These are phyloP conservation scores for Ganoderma boninense DNA, from an alignment of 1,284 basidiomycete species.

Conservation along the genomic window DNA sequence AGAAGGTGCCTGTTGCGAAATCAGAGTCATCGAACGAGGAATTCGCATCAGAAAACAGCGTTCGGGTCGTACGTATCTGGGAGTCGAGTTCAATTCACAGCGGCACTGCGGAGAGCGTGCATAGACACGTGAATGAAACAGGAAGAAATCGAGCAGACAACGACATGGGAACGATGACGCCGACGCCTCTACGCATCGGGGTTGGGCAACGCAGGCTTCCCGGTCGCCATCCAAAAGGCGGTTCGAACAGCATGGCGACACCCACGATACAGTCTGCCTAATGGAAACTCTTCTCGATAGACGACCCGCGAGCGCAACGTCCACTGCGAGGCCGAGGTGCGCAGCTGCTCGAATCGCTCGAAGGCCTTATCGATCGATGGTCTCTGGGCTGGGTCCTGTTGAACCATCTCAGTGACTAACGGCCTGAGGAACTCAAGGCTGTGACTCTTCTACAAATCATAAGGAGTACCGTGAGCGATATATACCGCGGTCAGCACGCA, in stretches of 20 bases:
- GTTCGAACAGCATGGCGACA: background rate
- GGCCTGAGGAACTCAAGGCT: constrained; percentile 42
- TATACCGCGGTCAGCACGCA: constrained; percentile 24
- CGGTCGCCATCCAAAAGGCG: background rate
- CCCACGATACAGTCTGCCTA: background rate
- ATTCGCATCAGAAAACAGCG: too few relatives aligned
- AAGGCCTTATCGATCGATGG: constrained; percentile 31
- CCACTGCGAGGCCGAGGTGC: background rate
- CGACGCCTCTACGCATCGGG: background rate
- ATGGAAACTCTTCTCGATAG: constrained; percentile 2
- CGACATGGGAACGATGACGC: too few relatives aligned
- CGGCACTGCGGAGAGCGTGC: too few relatives aligned
- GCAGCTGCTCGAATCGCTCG: constrained; percentile 9
- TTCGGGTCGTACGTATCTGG: too few relatives aligned
- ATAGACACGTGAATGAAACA: too few relatives aligned
- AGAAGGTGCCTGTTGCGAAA: too few relatives aligned
- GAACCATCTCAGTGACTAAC: constrained; percentile 42
- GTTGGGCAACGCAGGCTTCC: background rate
- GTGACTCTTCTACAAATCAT: constrained; percentile 27
- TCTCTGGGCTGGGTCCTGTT: constrained; percentile 38
- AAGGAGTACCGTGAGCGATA: constrained; percentile 25
- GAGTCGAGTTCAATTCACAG: too few relatives aligned
- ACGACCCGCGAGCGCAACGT: constrained; percentile 23
- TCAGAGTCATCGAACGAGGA: too few relatives aligned
- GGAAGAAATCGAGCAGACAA: too few relatives aligned